Evolutionary conservation across 805 yeast species (phyloP), one percentile per base, ranked within the genome.

Genomic region (Maudiozyma serrabonitensis): DNA sequence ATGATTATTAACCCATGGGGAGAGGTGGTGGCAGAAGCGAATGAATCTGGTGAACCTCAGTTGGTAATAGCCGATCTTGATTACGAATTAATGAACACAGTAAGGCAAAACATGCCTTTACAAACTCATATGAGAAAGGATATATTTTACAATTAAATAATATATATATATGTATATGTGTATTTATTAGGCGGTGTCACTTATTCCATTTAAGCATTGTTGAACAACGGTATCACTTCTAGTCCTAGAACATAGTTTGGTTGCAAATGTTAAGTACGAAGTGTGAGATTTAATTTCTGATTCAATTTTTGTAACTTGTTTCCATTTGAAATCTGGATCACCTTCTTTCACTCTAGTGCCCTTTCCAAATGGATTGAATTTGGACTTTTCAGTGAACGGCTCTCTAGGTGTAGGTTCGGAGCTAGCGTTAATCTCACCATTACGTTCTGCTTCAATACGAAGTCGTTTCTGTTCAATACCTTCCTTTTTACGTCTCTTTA

Each of bases 1-100:
- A 71, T 89, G 54, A 81, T 89, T 4, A 76, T 91, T n/a, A 91
- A 86, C 56, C 98, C 99, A 0, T 87, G 95, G 88, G 99, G 98
- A 0, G 73, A 78, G 0, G 73, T 88, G 5, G 52, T 91, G 4
- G 83, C 87, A 1, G 77, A 80, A 52, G 68, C 71, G 11, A 67
- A 62, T 7, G 71, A 68, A 18, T 69, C 68, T 12, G 72, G 69
- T 18, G 70, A 68, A 6, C 71, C 75, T 0, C 67, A 68, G n/a
- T 52, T 81, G 13, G 74, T 81, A 41, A 65, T 74, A 9, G 95
- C 90, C 0, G 93, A 87, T 50, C 69, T 89, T 31, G 87, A 86
- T 54, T 61, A 75, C 32, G 75, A 69, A 0, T 56, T 64, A 6
- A 60, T 85, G 28, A 67, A 73, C 4, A 68, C 68, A 18, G 71